Evolutionary conservation across 2,329 filamentous ascomycete species (phyloP), one percentile per base, ranked within the genome.

Genomic region (Paraphaeosphaeria sporulosa): DNA sequence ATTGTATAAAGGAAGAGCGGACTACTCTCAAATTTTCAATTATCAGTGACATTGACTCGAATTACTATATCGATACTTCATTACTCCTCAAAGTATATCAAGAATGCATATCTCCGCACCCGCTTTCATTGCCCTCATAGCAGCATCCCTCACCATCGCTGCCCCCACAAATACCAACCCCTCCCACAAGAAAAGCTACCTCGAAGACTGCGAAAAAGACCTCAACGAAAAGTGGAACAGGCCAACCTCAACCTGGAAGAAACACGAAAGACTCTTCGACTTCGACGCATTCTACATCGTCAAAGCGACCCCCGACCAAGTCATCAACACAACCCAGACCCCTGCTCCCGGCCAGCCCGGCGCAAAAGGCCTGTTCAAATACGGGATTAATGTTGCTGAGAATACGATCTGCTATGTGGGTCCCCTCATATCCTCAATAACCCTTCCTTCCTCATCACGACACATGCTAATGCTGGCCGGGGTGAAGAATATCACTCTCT

Each of bases 231-330:
- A 70, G 50, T 68, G 62, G 50, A 64, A 71, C n/a, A 49, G 68
- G n/a, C n/a, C 38, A 64, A 70, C 42, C 57, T 48, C 23, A 46
- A 67, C 23, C n/a, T 51, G 57, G 48, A 58, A 66, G 9, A 62
- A 71, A 36, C 52, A 61, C n/a, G 69, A 70, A 46, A 70, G 70
- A 47, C 49, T 69, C 51, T 76, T 75, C 64, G 66, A 71, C 62
- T 86, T 85, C 76, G 84, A 84, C 58, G 82, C 81, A 19, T 81
- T 78, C 59, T 85, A 81, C 75, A 65, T 78, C 43, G 73, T 86
- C 59, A 70, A 78, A 46, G 84, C 84, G 17, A 81, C 76, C 4
- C 83, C 83, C 1, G 77, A 83, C 44, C 76, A 86, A 65, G 83
- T 86, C 59, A 80, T 85, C 64, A 71, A 71, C 49, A 78, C 77